Evolutionary conservation across 73 alveolate species (phyloP).

Genomic region (Paramecium bursaria): DNA sequence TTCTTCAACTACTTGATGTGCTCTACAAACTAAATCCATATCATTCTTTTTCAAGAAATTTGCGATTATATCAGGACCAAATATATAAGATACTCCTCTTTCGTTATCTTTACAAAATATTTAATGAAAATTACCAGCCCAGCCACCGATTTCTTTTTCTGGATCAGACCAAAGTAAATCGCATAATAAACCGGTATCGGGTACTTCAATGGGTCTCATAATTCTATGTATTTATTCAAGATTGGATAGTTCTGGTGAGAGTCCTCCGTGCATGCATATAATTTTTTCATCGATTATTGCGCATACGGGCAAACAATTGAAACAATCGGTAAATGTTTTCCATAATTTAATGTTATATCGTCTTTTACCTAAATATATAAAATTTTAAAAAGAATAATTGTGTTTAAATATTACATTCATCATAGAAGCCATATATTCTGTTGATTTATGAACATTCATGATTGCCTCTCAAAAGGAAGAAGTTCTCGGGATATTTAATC

Average conservation of each 20-base stretch:
- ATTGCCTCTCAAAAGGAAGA: slow-evolving; percentile 88
- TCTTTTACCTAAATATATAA: slow-evolving; percentile 70
- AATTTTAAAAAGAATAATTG: neutral
- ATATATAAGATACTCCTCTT: slow-evolving; percentile 96
- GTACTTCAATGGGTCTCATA: slow-evolving; percentile 88
- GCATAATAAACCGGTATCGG: slow-evolving; percentile 88
- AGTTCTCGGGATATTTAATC: slow-evolving; percentile 82
- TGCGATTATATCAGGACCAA: slow-evolving; percentile 92
- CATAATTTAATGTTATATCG: slow-evolving; percentile 86
- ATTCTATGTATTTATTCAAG: slow-evolving; percentile 79
- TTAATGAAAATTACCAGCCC: slow-evolving; percentile 75
- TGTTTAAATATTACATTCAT: slow-evolving; percentile 72
- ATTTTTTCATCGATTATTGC: slow-evolving; percentile 87
- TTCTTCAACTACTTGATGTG: slow-evolving; percentile 98
- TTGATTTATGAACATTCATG: slow-evolving; percentile 90
- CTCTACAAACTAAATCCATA: slow-evolving; percentile 97
- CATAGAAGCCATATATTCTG: slow-evolving; percentile 91
- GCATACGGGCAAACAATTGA: slow-evolving; percentile 87
- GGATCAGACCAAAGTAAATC: slow-evolving; percentile 91
- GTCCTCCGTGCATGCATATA: slow-evolving; percentile 94
- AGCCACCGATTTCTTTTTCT: slow-evolving; percentile 93
- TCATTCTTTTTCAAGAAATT: slow-evolving; percentile 93
- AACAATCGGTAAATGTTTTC: slow-evolving; percentile 86
- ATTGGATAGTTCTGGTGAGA: slow-evolving; percentile 85
- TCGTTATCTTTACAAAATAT: slow-evolving; percentile 78